phyloP scores from a whole-genome alignment of 2,329 filamentous ascomycete species.

The Zymoseptoria brevis region DNA sequence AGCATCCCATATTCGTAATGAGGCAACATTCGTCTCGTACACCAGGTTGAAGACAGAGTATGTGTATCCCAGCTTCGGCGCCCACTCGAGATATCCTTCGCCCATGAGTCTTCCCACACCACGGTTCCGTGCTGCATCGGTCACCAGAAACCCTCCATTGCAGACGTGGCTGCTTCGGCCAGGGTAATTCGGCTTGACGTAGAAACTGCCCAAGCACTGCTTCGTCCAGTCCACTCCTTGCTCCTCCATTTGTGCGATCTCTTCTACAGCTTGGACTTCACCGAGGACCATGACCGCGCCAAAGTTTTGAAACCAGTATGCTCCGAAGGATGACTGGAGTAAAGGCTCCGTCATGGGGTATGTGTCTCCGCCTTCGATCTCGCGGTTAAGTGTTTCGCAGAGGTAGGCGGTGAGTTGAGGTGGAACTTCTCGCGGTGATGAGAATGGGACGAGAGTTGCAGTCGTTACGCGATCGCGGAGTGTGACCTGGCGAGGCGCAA shows the following conservation, averaged over 20 bases:
- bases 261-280: slow-evolving; percentile 56
- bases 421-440: slow-evolving; percentile 68
- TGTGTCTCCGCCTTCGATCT: slow-evolving; percentile 86
- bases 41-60: slow-evolving; percentile 93
- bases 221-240: slow-evolving; percentile 61
- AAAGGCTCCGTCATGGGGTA: slow-evolving; percentile 80
- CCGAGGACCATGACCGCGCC: slow-evolving; percentile 81
- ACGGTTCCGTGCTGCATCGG: slow-evolving; percentile 39
- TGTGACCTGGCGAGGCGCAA: slow-evolving; percentile 68
- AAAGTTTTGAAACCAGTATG: slow-evolving; percentile 89
- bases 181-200: slow-evolving; percentile 90
- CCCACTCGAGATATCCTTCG: slow-evolving; percentile 46
- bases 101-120: slow-evolving; percentile 47
- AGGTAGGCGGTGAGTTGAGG: slow-evolving; percentile 66
- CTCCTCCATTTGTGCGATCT: slow-evolving; percentile 39
- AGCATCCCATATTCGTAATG: slow-evolving; percentile 84
- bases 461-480: slow-evolving; percentile 76
- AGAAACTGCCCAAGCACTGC: slow-evolving; percentile 81
- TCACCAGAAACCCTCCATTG: slow-evolving; percentile 50
- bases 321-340: slow-evolving; percentile 63
- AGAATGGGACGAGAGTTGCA: slow-evolving; percentile 76
- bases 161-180: slow-evolving; percentile 85
- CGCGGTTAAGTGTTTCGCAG: slow-evolving; percentile 75
- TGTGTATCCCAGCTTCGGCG: slow-evolving; percentile 62
- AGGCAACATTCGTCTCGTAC: slow-evolving; percentile 87